Evolutionary conservation across 352 stramenopile genomes (phyloP).

Genomic region (Pythium utonaiense): DNA sequence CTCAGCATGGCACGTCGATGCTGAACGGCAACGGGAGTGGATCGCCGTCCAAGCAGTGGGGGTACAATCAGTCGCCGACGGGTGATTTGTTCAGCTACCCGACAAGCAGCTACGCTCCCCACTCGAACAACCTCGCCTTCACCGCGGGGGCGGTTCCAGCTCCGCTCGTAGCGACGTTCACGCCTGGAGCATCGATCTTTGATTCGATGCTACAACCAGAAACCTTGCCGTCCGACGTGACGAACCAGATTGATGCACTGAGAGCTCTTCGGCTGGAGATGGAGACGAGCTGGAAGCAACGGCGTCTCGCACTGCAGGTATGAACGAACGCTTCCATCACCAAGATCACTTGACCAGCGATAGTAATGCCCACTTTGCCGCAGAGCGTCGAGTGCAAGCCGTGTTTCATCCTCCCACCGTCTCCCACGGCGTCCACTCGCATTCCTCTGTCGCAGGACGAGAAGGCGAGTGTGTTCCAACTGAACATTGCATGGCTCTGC

Average conservation of each 20-base stretch:
- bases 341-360: too few relatives aligned
- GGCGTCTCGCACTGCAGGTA: constrained; percentile 18
- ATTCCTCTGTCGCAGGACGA: constrained; percentile 13
- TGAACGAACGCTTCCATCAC: too few relatives aligned
- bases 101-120: neutral
- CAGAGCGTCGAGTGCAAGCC: constrained; percentile 5
- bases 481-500: neutral
- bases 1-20: neutral
- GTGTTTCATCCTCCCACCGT: constrained; percentile 7
- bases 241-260: constrained; percentile 38
- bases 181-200: constrained; percentile 42
- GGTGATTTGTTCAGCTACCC: neutral
- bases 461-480: neutral
- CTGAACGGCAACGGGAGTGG: neutral
- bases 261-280: constrained; percentile 39
- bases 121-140: neutral
- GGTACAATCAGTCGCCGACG: neutral
- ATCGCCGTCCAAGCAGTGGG: constrained; percentile 11
- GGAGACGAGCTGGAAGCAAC: constrained; percentile 23
- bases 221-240: constrained; percentile 22
- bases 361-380: neutral
- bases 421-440: neutral
- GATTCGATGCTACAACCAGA: constrained; percentile 45
- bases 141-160: neutral
- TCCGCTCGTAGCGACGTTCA: constrained; percentile 25